Conservation (phyloP, 352 stramenopile genomes). For the Phytophthora sp. region DNA sequence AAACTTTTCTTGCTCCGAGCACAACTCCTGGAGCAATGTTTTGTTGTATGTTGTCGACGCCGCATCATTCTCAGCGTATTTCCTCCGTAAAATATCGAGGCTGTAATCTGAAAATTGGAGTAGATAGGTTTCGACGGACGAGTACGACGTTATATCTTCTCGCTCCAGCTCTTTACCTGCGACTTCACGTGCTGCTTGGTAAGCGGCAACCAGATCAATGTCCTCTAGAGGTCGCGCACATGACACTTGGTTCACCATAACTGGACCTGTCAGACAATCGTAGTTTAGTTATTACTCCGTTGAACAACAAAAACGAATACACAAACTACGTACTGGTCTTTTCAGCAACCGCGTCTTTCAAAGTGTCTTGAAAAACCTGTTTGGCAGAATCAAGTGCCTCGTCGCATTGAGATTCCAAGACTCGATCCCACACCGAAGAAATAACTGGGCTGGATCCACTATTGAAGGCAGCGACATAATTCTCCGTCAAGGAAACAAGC, state of each 20-base stretch:
- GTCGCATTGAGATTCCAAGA: slow-evolving; percentile 74
- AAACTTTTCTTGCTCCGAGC: slow-evolving; percentile 11
- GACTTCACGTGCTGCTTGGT: slow-evolving; percentile 32
- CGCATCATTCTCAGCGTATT: slow-evolving; percentile 42
- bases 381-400: slow-evolving; percentile 68
- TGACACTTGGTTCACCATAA: slow-evolving; percentile 39
- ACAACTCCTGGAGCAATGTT: slow-evolving; percentile 50
- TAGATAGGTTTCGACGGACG: slow-evolving; percentile 45
- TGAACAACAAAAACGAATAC: not conserved
- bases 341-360: slow-evolving; percentile 37
- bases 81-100: slow-evolving; percentile 36
- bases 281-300: not conserved
- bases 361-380: slow-evolving; percentile 39
- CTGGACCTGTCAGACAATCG: slow-evolving; percentile 25
- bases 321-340: slow-evolving; percentile 42
- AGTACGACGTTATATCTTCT: slow-evolving; percentile 49
- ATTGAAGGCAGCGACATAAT: slow-evolving; percentile 76
- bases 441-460: slow-evolving; percentile 77
- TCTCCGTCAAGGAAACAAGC: slow-evolving; percentile 68
- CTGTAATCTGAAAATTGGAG: slow-evolving; percentile 62
- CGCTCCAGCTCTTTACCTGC: slow-evolving; percentile 43
- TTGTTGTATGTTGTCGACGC: slow-evolving; percentile 55
- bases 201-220: slow-evolving; percentile 33
- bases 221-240: slow-evolving; percentile 45
- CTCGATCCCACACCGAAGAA: slow-evolving; percentile 80